These are phyloP conservation scores for Neoscytalidium dimidiatum DNA, from an alignment of 2,329 filamentous ascomycete species.

Conservation along the genomic window DNA sequence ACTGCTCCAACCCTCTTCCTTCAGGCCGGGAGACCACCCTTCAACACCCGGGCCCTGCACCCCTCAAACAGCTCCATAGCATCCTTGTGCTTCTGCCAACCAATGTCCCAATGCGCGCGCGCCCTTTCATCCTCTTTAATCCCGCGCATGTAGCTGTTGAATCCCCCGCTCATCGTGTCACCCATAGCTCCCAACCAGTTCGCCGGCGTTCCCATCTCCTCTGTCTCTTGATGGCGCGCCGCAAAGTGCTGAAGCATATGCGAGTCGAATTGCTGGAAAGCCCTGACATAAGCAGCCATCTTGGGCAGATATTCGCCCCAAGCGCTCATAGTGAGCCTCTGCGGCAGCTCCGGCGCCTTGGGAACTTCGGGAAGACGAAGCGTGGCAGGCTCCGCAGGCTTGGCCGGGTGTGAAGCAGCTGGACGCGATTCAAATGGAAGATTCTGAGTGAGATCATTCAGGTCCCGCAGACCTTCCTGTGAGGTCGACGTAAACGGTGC, in stretches of 20 bases:
- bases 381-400: constrained; percentile 38
- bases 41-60: constrained; percentile 44
- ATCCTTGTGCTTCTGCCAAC: constrained; percentile 61
- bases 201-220: constrained; percentile 39
- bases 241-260: constrained; percentile 59
- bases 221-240: constrained; percentile 49
- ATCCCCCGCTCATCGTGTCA: constrained; percentile 52
- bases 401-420: constrained; percentile 45
- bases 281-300: constrained; percentile 57
- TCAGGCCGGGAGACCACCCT: constrained; percentile 8
- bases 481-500: constrained; percentile 51
- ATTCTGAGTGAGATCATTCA: constrained; percentile 55
- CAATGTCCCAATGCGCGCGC: constrained; percentile 60
- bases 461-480: constrained; percentile 51
- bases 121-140: constrained; percentile 67
- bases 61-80: constrained; percentile 61
- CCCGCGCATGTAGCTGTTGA: constrained; percentile 61
- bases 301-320: constrained; percentile 55
- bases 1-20: neutral
- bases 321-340: constrained; percentile 46
- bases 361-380: constrained; percentile 56
- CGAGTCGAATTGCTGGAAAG: constrained; percentile 58
- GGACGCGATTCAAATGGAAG: constrained; percentile 62
- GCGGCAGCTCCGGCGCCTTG: constrained; percentile 47
- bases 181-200: constrained; percentile 57